Evolutionary conservation across 2,329 filamentous ascomycete genomes (phyloP).

Genomic region (Aspergillus terreus): DNA sequence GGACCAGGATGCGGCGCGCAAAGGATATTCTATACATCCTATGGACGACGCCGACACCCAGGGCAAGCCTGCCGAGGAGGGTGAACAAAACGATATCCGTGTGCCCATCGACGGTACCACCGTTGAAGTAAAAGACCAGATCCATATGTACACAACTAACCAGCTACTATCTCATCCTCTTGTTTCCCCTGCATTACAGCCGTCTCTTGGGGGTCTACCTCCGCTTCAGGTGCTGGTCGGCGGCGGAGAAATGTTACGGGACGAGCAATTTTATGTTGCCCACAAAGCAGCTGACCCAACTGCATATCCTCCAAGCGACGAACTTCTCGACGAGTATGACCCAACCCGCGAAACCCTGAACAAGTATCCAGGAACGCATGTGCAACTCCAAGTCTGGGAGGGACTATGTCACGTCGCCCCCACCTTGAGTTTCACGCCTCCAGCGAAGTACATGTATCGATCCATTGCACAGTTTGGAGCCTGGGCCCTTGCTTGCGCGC

Average conservation of each 20-base stretch:
- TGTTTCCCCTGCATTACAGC: conserved; percentile 83
- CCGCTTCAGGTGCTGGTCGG: conserved; percentile 83
- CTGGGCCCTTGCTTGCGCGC: conserved; percentile 81
- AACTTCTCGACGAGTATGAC: conserved; percentile 61
- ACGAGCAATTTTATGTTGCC: conserved; percentile 92
- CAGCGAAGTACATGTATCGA: conserved; percentile 93
- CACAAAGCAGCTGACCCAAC: conserved; percentile 88
- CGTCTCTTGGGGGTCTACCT: conserved; percentile 83
- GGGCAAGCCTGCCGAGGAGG: neutral
- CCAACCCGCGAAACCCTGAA: conserved; percentile 51
- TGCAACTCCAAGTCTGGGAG: conserved; percentile 95
- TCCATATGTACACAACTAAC: conserved; percentile 85
- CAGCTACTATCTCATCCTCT: conserved; percentile 79
- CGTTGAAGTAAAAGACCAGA: conserved; percentile 80
- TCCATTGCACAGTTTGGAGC: conserved; percentile 90
- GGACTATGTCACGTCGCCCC: conserved; percentile 89
- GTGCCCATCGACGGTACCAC: conserved; percentile 68
- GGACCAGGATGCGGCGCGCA: conserved; percentile 30
- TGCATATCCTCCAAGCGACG: conserved; percentile 67
- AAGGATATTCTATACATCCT: conserved; percentile 25
- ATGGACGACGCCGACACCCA: neutral
- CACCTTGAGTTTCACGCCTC: conserved; percentile 91
- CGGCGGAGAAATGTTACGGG: conserved; percentile 81
- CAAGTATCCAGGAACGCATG: conserved; percentile 77
- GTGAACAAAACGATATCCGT: conserved; percentile 47